phyloP scores from a whole-genome alignment of 495 filamentous ascomycete species.

The Neurospora sp. region DNA sequence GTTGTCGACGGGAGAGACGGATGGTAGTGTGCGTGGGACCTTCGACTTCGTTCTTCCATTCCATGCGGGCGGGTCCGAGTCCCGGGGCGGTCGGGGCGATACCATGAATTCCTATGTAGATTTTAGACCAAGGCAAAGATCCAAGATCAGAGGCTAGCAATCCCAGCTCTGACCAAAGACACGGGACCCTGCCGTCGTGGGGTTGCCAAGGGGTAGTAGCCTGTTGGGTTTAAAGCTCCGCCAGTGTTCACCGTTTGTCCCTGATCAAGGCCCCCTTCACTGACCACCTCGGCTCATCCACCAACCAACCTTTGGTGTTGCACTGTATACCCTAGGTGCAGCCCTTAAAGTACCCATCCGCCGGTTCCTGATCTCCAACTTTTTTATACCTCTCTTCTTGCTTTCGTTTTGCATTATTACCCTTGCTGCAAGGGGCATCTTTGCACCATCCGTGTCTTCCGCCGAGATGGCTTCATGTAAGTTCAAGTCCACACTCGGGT shows the following conservation, averaged over 20 bases:
- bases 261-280: neutral
- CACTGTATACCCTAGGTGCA: neutral
- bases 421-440: neutral
- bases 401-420: neutral
- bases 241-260: neutral
- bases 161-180: neutral
- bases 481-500: neutral
- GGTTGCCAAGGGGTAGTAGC: neutral
- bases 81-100: neutral
- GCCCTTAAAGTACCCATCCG: neutral
- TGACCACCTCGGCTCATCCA: neutral
- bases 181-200: neutral
- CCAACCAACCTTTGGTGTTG: neutral
- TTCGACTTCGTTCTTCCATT: neutral
- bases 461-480: conserved; percentile 6
- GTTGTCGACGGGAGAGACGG: neutral
- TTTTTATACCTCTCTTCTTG: neutral
- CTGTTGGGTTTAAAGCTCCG: neutral
- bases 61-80: neutral
- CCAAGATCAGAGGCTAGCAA: neutral
- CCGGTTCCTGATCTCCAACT: neutral
- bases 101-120: neutral
- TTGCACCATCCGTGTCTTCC: neutral
- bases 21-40: neutral
- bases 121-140: neutral